These are phyloP conservation scores for Aureobasidium sp. DNA, from an alignment of 2,329 filamentous ascomycete genomes.

Conservation along the genomic window DNA sequence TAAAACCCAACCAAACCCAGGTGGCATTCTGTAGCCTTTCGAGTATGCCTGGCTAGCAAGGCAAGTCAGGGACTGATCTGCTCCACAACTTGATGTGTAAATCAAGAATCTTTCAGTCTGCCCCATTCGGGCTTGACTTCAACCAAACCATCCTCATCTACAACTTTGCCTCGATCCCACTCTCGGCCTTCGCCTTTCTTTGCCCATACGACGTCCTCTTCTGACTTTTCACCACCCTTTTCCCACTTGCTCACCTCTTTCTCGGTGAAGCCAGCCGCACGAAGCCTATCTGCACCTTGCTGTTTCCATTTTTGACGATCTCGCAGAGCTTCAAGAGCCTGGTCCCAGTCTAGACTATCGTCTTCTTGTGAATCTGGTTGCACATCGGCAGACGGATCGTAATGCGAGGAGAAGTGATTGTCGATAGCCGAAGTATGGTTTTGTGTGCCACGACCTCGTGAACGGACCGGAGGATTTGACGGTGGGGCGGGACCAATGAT, in stretches of 20 bases:
- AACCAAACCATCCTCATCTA: constrained; percentile 39
- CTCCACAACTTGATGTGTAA: neutral
- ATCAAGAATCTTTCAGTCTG: constrained; percentile 8
- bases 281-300: constrained; percentile 66
- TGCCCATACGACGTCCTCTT: constrained; percentile 36
- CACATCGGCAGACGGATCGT: constrained; percentile 46
- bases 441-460: constrained; percentile 64
- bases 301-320: constrained; percentile 70
- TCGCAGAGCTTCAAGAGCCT: constrained; percentile 65
- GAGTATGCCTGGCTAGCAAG: no score
- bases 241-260: constrained; percentile 66
- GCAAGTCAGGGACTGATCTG: no score
- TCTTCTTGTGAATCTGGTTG: constrained; percentile 32
- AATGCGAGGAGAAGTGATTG: constrained; percentile 62
- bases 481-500: constrained; percentile 65
- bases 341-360: constrained; percentile 60
- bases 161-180: constrained; percentile 58
- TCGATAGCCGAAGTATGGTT: constrained; percentile 59
- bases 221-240: constrained; percentile 50
- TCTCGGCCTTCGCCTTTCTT: constrained; percentile 47
- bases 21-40: no score
- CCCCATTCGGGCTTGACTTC: constrained; percentile 11
- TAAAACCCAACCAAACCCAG: no score
- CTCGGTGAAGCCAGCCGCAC: constrained; percentile 69
- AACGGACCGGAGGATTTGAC: constrained; percentile 33